A percentile compares a stretch with the other conserved stretches of the same genome.
These are phyloP conservation scores for Microdochium nivale DNA, from an alignment of 2,329 filamentous ascomycete species.

Conservation along the genomic window DNA sequence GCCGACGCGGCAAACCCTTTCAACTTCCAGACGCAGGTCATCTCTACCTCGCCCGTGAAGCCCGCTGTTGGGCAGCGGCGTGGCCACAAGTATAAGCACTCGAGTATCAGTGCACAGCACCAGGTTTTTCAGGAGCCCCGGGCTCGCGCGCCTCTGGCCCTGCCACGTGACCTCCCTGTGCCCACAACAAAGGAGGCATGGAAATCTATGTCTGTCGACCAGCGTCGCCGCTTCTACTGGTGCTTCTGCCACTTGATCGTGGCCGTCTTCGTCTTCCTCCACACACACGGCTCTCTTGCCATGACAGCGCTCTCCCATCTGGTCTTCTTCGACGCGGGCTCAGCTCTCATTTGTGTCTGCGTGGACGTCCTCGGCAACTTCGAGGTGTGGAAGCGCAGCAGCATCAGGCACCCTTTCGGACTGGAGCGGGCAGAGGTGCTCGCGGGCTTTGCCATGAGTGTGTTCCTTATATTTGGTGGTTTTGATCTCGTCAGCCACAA, in stretches of 20 bases:
- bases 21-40: slow-evolving; percentile 83
- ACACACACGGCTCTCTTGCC: slow-evolving; percentile 75
- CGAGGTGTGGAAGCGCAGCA: slow-evolving; percentile 92
- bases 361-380: slow-evolving; percentile 95
- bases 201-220: slow-evolving; percentile 81
- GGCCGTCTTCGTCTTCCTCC: slow-evolving; percentile 78
- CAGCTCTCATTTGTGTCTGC: slow-evolving; percentile 80
- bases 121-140: slow-evolving; percentile 95
- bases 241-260: slow-evolving; percentile 81
- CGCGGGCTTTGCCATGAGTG: slow-evolving; percentile 90
- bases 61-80: slow-evolving; percentile 84
- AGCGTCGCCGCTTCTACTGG: slow-evolving; percentile 78
- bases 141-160: slow-evolving; percentile 72
- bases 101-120: slow-evolving; percentile 77
- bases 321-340: slow-evolving; percentile 90
- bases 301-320: slow-evolving; percentile 89
- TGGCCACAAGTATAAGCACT: slow-evolving; percentile 97
- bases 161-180: slow-evolving; percentile 86
- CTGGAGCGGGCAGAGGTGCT: slow-evolving; percentile 89
- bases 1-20: slow-evolving; percentile 55
- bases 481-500: slow-evolving; percentile 93
- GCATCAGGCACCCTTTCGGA: slow-evolving; percentile 87
- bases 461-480: slow-evolving; percentile 94
- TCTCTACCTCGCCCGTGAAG: slow-evolving; percentile 68
- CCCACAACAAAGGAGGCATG: slow-evolving; percentile 84